Evolutionary conservation across 2,329 filamentous ascomycete species (phyloP).

Genomic region (Coniochaeta sp.): DNA sequence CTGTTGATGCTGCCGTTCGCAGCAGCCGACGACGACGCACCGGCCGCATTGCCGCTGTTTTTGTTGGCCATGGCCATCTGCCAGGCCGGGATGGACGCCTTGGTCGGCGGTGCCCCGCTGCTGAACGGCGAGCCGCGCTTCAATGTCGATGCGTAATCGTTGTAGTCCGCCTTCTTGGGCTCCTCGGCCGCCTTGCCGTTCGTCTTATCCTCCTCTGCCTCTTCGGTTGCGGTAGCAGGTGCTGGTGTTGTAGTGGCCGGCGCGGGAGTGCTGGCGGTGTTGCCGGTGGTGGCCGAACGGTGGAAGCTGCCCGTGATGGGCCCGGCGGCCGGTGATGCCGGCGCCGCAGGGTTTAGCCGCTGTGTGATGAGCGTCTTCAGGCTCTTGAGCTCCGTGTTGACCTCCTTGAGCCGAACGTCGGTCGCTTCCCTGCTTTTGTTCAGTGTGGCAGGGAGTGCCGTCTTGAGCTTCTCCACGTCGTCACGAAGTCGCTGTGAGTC

Average conservation of each 20-base stretch:
- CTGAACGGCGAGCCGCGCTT: constrained; percentile 38
- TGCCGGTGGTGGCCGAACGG: constrained; percentile 20
- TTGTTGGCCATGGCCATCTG: constrained; percentile 65
- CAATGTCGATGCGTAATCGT: constrained; percentile 26
- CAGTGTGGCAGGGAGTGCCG: constrained; percentile 81
- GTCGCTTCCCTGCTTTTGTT: constrained; percentile 80
- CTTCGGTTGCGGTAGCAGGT: constrained; percentile 14
- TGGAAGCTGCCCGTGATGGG: constrained; percentile 18
- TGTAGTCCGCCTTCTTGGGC: constrained; percentile 23
- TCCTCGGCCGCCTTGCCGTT: constrained; percentile 17
- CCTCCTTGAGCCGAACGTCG: constrained; percentile 74
- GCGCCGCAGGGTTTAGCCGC: constrained; percentile 39
- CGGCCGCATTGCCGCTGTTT: constrained; percentile 7
- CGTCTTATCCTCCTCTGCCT: constrained; percentile 20
- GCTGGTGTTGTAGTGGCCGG: constrained; percentile 18
- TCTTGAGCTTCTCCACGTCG: constrained; percentile 76
- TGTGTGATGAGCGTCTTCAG: constrained; percentile 78
- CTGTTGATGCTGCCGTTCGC: constrained; percentile 4
- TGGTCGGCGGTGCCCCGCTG: constrained; percentile 40
- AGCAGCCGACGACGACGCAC: not conserved
- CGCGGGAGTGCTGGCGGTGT: constrained; percentile 12
- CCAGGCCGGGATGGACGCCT: constrained; percentile 72
- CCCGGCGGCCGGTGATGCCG: constrained; percentile 9
- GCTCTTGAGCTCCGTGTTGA: constrained; percentile 83
- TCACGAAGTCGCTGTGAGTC: constrained; percentile 81